Conservation (phyloP, 768 basidiomycete genomes). For the Harrya chromipes region DNA sequence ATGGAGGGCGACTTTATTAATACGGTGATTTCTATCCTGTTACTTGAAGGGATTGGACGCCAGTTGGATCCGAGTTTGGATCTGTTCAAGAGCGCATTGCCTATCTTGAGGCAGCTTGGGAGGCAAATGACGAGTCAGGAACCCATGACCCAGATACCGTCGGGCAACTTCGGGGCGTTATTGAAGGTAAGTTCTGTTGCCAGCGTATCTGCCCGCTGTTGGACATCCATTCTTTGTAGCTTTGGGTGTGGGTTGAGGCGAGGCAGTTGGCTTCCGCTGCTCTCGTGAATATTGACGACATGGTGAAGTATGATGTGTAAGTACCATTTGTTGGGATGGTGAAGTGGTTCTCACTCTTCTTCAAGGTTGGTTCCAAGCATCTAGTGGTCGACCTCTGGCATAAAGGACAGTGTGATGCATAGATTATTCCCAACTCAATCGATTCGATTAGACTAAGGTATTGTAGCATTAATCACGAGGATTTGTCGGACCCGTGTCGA, state of each 20-base stretch:
- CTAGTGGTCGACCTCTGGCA: conserved; percentile 19
- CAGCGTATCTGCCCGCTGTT: neutral
- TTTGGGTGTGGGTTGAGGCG: conserved; percentile 94
- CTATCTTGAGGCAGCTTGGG: conserved; percentile 89
- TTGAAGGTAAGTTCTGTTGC: conserved; percentile 64
- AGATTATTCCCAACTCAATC: conserved; percentile 10
- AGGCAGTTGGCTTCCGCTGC: conserved; percentile 80
- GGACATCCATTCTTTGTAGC: conserved; percentile 38
- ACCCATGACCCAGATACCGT: conserved; percentile 56
- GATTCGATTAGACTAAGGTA: conserved; percentile 6
- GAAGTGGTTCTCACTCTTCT: conserved; percentile 13
- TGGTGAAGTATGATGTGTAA: conserved; percentile 85
- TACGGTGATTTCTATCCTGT: conserved; percentile 89
- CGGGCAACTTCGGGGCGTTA: conserved; percentile 76
- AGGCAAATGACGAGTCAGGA: conserved; percentile 84
- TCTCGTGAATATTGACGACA: conserved; percentile 76
- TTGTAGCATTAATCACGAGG: conserved; percentile 17
- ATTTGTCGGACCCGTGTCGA: conserved; percentile 11
- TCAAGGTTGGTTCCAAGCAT: conserved; percentile 52
- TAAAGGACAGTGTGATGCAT: conserved; percentile 2
- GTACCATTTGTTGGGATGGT: conserved; percentile 26
- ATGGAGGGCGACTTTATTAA: conserved; percentile 99
- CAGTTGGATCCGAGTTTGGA: conserved; percentile 91
- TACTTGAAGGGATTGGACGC: conserved; percentile 94
- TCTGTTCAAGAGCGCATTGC: conserved; percentile 92